Conservation (phyloP, 1,139 yeast genomes). For the Lodderomyces parapsilosis region DNA sequence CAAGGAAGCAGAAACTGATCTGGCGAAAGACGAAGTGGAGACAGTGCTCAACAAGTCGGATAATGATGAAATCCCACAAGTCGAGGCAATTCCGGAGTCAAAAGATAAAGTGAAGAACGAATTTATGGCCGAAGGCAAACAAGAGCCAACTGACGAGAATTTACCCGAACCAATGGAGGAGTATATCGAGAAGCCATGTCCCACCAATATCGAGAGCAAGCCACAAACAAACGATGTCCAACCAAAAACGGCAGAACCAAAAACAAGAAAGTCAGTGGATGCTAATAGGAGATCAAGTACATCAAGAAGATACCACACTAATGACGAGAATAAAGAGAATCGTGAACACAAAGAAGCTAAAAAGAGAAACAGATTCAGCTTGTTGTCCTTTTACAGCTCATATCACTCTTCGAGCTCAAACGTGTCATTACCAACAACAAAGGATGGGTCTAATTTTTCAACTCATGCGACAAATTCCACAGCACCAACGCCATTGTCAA, state of each 20-base stretch:
- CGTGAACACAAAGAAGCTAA: constrained; percentile 34
- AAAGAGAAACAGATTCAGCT: constrained; percentile 51
- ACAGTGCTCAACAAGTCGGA: not conserved
- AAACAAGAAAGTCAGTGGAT: constrained; percentile 2
- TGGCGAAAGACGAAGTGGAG: constrained; percentile 9
- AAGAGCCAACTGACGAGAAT: constrained; percentile 3
- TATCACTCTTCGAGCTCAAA: constrained; percentile 27
- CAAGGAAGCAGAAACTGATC: not conserved
- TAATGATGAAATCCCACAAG: not conserved
- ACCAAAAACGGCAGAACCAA: not conserved
- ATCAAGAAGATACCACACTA: constrained; percentile 6
- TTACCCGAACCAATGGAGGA: constrained; percentile 13
- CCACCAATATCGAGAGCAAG: not conserved
- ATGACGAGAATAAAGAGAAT: constrained; percentile 16
- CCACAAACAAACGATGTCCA: not conserved
- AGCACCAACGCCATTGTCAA: constrained; percentile 17
- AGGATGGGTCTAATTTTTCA: constrained; percentile 9
- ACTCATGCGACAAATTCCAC: constrained; percentile 19
- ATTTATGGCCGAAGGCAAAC: constrained; percentile 6
- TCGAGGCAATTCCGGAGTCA: not conserved
- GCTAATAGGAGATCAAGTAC: constrained; percentile 12
- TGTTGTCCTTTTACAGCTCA: constrained; percentile 48
- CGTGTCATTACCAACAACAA: constrained; percentile 13
- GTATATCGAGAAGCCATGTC: constrained; percentile 12
- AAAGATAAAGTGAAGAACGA: constrained; percentile 5